These are phyloP conservation scores for Amylocystis lapponica DNA, from an alignment of 768 basidiomycete species.

Conservation along the genomic window DNA sequence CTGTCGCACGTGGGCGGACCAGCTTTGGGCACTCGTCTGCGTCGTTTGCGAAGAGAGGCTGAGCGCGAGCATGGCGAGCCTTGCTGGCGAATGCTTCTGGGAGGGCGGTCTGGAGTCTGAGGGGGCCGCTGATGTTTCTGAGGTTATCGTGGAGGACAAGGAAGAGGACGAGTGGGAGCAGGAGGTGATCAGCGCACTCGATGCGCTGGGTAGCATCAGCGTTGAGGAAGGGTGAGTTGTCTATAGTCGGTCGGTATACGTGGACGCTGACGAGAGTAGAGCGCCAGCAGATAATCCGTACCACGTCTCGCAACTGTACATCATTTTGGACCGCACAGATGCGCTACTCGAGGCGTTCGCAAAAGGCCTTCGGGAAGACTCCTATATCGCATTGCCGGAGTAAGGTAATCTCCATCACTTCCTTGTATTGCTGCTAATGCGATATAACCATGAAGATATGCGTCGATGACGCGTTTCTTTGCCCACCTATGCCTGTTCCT, in stretches of 20 bases:
- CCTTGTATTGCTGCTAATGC: too few relatives aligned
- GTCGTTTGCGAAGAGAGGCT: constrained; percentile 75
- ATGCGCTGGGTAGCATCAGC: constrained; percentile 48
- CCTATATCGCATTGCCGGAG: constrained; percentile 50
- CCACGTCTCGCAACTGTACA: constrained; percentile 74
- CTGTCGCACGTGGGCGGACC: constrained; percentile 91
- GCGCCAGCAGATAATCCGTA: constrained; percentile 68
- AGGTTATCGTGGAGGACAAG: constrained; percentile 10
- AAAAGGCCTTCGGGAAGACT: constrained; percentile 44
- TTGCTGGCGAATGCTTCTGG: constrained; percentile 72
- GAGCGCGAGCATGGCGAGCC: constrained; percentile 56
- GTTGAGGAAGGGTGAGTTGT: constrained; percentile 58
- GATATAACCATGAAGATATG: constrained; percentile 41
- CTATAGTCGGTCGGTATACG: neutral
- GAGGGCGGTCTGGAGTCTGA: constrained; percentile 47
- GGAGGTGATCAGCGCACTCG: constrained; percentile 54
- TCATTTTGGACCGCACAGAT: constrained; percentile 68
- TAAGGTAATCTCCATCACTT: constrained; percentile 37
- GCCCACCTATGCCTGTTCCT: constrained; percentile 89
- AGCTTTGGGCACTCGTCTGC: constrained; percentile 87
- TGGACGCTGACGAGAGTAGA: constrained; percentile 23
- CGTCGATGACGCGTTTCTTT: constrained; percentile 81
- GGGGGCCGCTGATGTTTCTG: constrained; percentile 23
- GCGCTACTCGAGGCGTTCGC: constrained; percentile 67
- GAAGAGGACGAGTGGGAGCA: constrained; percentile 54